These are phyloP conservation scores for Heteromeles arbutifolia DNA, from an alignment of 306 rosid species.

Conservation along the genomic window DNA sequence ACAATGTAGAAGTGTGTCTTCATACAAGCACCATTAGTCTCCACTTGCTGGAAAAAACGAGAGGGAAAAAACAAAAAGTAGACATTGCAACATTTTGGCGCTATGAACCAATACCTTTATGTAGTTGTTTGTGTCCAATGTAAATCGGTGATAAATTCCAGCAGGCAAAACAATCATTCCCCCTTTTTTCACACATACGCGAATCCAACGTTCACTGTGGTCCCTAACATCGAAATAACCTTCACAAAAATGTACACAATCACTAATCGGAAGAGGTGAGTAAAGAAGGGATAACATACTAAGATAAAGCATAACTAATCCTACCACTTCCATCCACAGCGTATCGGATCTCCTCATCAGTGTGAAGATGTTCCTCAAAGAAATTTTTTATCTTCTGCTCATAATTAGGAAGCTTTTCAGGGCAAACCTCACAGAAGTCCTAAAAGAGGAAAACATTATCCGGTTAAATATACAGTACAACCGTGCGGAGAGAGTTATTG, in stretches of 20 bases:
- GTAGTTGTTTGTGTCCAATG: slow-evolving; percentile 81
- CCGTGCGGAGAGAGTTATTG: slow-evolving; percentile 1
- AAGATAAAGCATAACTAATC: slow-evolving; percentile 9
- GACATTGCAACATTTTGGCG: not conserved
- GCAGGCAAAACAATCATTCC: slow-evolving; percentile 97
- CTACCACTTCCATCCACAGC: slow-evolving; percentile 88
- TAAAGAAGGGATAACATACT: not conserved
- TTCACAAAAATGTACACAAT: slow-evolving; percentile 26
- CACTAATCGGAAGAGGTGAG: slow-evolving; percentile 8
- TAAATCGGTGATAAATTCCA: slow-evolving; percentile 94
- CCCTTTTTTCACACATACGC: slow-evolving; percentile 88
- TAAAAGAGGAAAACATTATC: slow-evolving; percentile 20
- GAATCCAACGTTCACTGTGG: slow-evolving; percentile 78
- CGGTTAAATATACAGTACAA: slow-evolving; percentile 9
- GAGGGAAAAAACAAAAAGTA: not conserved
- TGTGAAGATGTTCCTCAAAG: slow-evolving; percentile 91
- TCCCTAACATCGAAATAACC: slow-evolving; percentile 98
- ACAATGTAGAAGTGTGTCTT: not conserved
- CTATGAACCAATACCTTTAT: slow-evolving; percentile 62
- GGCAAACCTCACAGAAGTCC: slow-evolving; percentile 95
- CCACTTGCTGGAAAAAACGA: not conserved
- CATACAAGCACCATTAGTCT: not conserved
- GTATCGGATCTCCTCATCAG: slow-evolving; percentile 95
- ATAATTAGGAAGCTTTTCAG: slow-evolving; percentile 90
- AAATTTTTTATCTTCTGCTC: slow-evolving; percentile 87